phyloP scores from a whole-genome alignment of 176 grass and related monocot species.

The Thalia dealbata region DNA sequence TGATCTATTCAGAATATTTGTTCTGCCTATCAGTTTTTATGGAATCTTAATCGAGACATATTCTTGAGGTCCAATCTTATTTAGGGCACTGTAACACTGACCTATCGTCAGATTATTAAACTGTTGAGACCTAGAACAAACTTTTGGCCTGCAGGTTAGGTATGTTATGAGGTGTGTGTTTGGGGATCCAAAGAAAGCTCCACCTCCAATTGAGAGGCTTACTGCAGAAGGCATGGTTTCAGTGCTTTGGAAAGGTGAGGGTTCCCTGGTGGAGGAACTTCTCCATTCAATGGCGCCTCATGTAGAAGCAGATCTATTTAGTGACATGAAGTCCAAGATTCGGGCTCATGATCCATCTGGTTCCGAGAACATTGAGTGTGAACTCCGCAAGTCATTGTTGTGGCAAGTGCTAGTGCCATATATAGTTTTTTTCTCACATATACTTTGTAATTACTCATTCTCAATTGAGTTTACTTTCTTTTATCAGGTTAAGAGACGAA shows the following conservation, averaged over 20 bases:
- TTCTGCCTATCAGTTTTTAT: too few relatives aligned
- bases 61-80: too few relatives aligned
- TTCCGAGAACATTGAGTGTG: constrained; percentile 49
- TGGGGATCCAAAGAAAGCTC: constrained; percentile 75
- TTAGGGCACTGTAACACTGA: background rate
- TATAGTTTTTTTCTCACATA: constrained; percentile 5
- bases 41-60: too few relatives aligned
- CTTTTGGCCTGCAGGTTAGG: constrained; percentile 36
- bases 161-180: constrained; percentile 82
- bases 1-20: too few relatives aligned
- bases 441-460: background rate
- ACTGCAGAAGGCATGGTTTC: constrained; percentile 51
- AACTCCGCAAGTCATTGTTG: constrained; percentile 59
- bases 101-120: background rate
- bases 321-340: constrained; percentile 73
- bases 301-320: constrained; percentile 59
- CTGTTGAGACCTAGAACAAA: background rate
- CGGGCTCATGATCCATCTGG: constrained; percentile 58
- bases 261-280: constrained; percentile 63
- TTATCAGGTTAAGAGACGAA: constrained; percentile 84
- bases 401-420: constrained; percentile 38
- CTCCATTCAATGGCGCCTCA: constrained; percentile 78
- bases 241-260: constrained; percentile 85
- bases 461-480: constrained; percentile 1
- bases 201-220: constrained; percentile 74